Percentiles rank a stretch among this genome's conserved stretches.
phyloP scores from a whole-genome alignment of 352 stramenopile genomes.

The Pythium pyrilobum region DNA sequence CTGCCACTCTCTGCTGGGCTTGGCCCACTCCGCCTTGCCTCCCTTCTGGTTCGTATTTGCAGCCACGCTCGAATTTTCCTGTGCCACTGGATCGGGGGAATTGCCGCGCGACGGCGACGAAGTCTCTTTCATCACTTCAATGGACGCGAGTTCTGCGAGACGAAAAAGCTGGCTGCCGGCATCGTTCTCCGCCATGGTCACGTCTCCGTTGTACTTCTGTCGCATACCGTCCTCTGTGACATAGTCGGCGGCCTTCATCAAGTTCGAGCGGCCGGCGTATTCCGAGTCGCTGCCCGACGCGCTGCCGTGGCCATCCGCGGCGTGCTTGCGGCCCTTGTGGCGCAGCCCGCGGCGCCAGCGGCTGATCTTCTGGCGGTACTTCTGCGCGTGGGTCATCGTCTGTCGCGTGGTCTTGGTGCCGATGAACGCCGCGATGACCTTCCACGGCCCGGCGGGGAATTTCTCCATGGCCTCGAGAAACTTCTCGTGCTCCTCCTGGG shows the following conservation, averaged over 20 bases:
- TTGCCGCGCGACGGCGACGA: not conserved
- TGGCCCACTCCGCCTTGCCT: conserved; percentile 20
- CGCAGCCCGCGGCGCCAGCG: conserved; percentile 70
- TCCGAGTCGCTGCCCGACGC: conserved; percentile 34
- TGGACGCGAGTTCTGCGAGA: conserved; percentile 65
- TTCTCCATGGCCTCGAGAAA: conserved; percentile 85
- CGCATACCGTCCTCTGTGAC: conserved; percentile 49
- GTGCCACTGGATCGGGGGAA: conserved; percentile 8
- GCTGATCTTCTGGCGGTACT: conserved; percentile 84
- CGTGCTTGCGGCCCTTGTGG: conserved; percentile 76
- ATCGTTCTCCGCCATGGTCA: conserved; percentile 5
- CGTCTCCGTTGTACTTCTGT: conserved; percentile 12
- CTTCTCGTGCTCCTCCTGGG: conserved; percentile 80
- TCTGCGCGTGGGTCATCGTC: conserved; percentile 88
- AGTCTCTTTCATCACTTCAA: conserved; percentile 54
- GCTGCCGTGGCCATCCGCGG: conserved; percentile 23
- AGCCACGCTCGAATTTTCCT: conserved; percentile 16
- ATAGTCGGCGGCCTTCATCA: conserved; percentile 63
- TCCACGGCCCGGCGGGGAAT: conserved; percentile 78
- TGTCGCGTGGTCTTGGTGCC: conserved; percentile 89
- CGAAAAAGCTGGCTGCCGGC: conserved; percentile 61
- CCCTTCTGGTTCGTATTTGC: conserved; percentile 19
- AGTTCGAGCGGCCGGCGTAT: conserved; percentile 47
- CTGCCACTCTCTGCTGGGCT: conserved; percentile 44
- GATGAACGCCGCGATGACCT: conserved; percentile 78